Evolutionary conservation across 176 grass and related monocot species (phyloP).

Genomic region (Avena sativa): DNA sequence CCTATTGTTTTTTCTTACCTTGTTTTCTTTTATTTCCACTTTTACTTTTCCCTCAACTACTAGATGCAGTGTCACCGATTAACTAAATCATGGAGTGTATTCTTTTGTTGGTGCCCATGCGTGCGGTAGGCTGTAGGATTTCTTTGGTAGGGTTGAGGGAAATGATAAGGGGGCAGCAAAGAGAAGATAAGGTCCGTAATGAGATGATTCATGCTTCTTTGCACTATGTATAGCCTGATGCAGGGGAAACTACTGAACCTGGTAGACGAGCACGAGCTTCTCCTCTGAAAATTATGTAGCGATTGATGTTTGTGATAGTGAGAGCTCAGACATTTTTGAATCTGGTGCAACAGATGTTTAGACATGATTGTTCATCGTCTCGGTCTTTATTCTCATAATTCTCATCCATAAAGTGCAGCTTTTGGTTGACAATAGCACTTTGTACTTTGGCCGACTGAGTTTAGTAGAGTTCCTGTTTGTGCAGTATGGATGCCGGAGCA

Average conservation of each 20-base stretch:
- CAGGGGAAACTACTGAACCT: slow-evolving; percentile 15
- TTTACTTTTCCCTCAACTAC: too few species aligned
- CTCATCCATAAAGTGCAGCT: neutral
- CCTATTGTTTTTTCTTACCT: too few species aligned
- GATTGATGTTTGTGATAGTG: slow-evolving; percentile 16
- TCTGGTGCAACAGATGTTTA: neutral
- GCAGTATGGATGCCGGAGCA: neutral
- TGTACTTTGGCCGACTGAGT: slow-evolving; percentile 11
- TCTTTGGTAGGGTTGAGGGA: slow-evolving; percentile 33
- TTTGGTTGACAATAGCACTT: slow-evolving; percentile 31
- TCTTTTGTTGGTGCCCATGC: too few species aligned
- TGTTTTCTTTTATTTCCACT: too few species aligned
- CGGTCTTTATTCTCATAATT: neutral
- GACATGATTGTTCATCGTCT: neutral
- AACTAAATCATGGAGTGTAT: too few species aligned
- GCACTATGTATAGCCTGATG: neutral
- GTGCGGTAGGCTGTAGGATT: neutral
- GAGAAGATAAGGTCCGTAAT: slow-evolving; percentile 20
- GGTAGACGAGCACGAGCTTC: neutral
- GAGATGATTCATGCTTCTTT: slow-evolving; percentile 39
- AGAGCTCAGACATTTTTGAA: slow-evolving; percentile 2
- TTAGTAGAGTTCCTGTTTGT: neutral
- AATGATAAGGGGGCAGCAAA: slow-evolving; percentile 7
- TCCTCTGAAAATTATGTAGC: slow-evolving; percentile 20
- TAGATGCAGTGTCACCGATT: too few species aligned